Base-by-base conservation (phyloP, 106 monocot species). In the Posidonia australis region DNA sequence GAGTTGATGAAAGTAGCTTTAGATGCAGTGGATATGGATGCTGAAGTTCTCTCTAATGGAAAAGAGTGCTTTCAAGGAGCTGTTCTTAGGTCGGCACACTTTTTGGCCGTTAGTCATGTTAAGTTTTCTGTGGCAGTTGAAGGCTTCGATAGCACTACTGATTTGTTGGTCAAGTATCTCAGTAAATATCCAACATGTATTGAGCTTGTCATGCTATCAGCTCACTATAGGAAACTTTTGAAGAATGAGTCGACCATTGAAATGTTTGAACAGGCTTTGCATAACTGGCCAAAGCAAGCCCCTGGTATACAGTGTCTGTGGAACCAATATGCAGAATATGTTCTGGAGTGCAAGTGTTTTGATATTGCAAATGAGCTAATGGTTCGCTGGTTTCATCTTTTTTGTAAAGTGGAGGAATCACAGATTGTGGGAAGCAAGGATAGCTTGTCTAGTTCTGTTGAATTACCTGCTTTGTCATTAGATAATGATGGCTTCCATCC, bases 251-350 rank as follows among this genome's bases (percentile, higher is more conserved):
- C 36, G 0, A 45, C 36, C 42, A 41, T 67, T 43, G 63, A 67
- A 74, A 75, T 75, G 17, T 93, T 86, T 76, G 82, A 87, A 74
- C 67, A 59, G 57, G 71, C 65, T 18, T 56, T 96, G 41, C 29
- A n/a, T 54, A 55, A 65, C 65, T 90, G 90, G 90, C 84, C 84
- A 19, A 80, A 74, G 21, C 72, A 71, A 64, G 47, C 57, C 17
- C 54, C 69, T 66, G 90, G 90, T 16, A 26, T 77, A 77, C 96
- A 90, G 36, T 73, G 82, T 70, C 65, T 96, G 25, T 96, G 90
- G 96, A 90, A 96, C 67, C 96, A 87, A 67, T 84, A 80, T 73
- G 71, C 55, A 23, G 76, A 80, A 54, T 72, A 74, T 67, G 60
- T 68, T 65, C 65, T 96, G 46, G 64, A 68, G 18, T 60, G 63